Evolutionary conservation across 2,329 filamentous ascomycete species (phyloP).

Genomic region (Raffaelea albimanens): DNA sequence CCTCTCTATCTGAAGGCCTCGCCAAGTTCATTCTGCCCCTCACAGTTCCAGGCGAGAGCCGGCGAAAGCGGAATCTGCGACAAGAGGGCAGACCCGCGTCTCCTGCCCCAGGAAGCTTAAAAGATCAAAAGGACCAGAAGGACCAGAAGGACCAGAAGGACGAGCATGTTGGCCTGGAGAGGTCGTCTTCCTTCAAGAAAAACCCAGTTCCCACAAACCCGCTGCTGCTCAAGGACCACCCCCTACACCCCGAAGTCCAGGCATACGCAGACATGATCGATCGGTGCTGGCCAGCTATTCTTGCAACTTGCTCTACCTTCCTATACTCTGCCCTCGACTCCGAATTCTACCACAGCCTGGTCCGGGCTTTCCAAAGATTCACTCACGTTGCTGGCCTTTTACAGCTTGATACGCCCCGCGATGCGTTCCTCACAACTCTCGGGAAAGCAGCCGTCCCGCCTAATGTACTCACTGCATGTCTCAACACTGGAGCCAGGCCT

Average conservation of each 20-base stretch:
- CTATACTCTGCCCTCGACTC: conserved; percentile 84
- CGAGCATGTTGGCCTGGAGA: conserved; percentile 32
- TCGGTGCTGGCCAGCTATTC: conserved; percentile 88
- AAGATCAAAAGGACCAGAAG: conserved; percentile 8
- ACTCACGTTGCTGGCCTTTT: conserved; percentile 89
- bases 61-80: conserved; percentile 41
- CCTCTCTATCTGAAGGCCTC: conserved; percentile 80
- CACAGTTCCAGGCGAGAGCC: conserved; percentile 66
- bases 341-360: conserved; percentile 86
- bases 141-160: conserved; percentile 8
- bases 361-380: conserved; percentile 89
- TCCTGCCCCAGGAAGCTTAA: conserved; percentile 23
- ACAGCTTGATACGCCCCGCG: conserved; percentile 73
- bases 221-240: conserved; percentile 62
- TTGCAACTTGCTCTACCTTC: conserved; percentile 93
- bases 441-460: conserved; percentile 88
- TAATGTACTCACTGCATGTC: conserved; percentile 56
- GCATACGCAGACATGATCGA: conserved; percentile 77
- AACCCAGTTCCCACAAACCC: conserved; percentile 80
- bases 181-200: conserved; percentile 60
- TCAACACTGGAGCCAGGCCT: conserved; percentile 38
- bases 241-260: conserved; percentile 60
- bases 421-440: conserved; percentile 89
- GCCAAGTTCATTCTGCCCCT: conserved; percentile 89
- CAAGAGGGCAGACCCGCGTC: conserved; percentile 34